phyloP scores from a whole-genome alignment of 208 protist genomes.

The Leishmania guyanensis region DNA sequence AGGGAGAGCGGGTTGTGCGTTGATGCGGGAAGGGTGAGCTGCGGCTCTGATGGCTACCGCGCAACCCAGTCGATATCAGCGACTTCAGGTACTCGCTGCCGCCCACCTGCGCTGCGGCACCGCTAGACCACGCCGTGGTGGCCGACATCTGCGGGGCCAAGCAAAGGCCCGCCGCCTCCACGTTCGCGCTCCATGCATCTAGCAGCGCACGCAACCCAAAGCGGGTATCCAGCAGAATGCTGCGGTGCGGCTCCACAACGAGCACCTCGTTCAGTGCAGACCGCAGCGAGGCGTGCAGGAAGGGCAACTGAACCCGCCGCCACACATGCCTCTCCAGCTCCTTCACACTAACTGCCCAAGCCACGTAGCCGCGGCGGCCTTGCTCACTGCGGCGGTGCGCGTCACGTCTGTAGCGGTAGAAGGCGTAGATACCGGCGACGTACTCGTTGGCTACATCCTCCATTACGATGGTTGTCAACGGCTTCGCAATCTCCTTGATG shows the following conservation, averaged over 20 bases:
- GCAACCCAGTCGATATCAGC: neutral
- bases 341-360: conserved; percentile 44
- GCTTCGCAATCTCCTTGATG: conserved; percentile 43
- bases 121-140: neutral
- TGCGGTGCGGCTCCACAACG: conserved; percentile 54
- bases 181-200: conserved; percentile 42
- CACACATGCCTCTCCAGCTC: conserved; percentile 49
- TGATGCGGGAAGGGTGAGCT: conserved; percentile 13
- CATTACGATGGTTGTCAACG: conserved; percentile 41
- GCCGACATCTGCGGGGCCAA: conserved; percentile 14
- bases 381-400: conserved; percentile 33
- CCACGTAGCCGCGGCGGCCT: conserved; percentile 44
- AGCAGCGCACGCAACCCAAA: conserved; percentile 63
- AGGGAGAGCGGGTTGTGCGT: neutral
- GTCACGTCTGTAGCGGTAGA: conserved; percentile 48
- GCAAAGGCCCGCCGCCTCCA: conserved; percentile 24
- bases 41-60: conserved; percentile 11
- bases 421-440: conserved; percentile 33
- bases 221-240: conserved; percentile 54
- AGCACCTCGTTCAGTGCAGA: conserved; percentile 45
- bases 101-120: neutral
- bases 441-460: conserved; percentile 51
- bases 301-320: conserved; percentile 33
- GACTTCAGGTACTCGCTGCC: conserved; percentile 17
- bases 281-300: conserved; percentile 38